Percentiles rank a stretch among this genome's conserved stretches.
phyloP scores from a whole-genome alignment of 1,139 yeast genomes.

The Magnusiomyces clavatus region DNA sequence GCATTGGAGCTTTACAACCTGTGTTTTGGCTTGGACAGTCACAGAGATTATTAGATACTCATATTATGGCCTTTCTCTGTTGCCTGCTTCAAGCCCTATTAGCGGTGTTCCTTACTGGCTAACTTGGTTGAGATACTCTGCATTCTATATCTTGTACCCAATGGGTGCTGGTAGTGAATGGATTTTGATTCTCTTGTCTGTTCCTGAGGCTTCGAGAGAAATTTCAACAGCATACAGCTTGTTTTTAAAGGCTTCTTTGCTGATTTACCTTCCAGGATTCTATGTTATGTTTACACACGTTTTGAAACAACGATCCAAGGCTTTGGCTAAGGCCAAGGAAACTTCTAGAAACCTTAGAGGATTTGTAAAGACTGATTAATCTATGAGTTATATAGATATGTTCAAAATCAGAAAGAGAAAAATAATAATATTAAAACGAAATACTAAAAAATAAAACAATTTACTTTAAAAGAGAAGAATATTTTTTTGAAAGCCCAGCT shows the following conservation, averaged over 20 bases:
- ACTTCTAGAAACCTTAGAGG: conserved; percentile 26
- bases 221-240: conserved; percentile 47
- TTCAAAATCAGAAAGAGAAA: no score
- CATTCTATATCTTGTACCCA: conserved; percentile 80
- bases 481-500: no score
- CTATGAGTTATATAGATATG: no score
- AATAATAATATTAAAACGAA: no score
- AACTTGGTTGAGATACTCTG: conserved; percentile 71
- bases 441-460: no score
- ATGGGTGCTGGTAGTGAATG: conserved; percentile 85
- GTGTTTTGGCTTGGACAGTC: conserved; percentile 79
- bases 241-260: conserved; percentile 48
- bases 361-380: no score
- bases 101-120: conserved; percentile 41
- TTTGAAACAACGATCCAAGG: conserved; percentile 63
- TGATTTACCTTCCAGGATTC: conserved; percentile 77
- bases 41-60: conserved; percentile 87
- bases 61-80: conserved; percentile 63
- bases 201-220: conserved; percentile 47
- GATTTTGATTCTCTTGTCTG: conserved; percentile 56
- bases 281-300: conserved; percentile 80
- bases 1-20: conserved; percentile 50
- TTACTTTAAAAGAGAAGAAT: no score
- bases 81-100: no score
- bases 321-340: conserved; percentile 8